Conservation (phyloP, 495 filamentous ascomycete genomes). For the Bathelium albidoporum region DNA sequence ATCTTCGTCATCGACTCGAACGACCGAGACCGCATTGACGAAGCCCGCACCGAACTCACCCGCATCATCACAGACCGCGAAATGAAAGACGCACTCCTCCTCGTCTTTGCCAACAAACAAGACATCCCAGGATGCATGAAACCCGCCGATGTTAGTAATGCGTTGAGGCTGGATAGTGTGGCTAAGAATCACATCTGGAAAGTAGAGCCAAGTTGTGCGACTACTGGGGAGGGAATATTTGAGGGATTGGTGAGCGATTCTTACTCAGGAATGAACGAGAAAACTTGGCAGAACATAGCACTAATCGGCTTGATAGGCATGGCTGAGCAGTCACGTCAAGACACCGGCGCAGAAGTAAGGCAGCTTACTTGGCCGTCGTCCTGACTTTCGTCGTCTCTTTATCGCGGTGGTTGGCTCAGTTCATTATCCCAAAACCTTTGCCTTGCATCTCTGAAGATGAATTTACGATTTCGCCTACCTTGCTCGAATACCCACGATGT, state of each 20-base stretch:
- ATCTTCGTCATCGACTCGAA: conserved; percentile 96
- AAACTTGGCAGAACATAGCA: not conserved
- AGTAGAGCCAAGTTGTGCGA: conserved; percentile 91
- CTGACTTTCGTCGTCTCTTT: not conserved
- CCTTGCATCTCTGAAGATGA: not conserved
- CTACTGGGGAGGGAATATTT: conserved; percentile 84
- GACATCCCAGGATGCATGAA: conserved; percentile 78
- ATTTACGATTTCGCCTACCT: not conserved
- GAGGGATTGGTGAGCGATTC: conserved; percentile 66
- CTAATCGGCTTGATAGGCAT: conserved; percentile 5
- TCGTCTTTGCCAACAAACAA: conserved; percentile 98
- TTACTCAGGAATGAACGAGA: not conserved
- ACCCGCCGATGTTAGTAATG: conserved; percentile 76
- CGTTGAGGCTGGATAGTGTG: conserved; percentile 70
- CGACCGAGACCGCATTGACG: conserved; percentile 76
- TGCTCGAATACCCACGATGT: not conserved
- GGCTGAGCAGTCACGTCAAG: conserved; percentile 23
- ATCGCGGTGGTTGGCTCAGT: not conserved
- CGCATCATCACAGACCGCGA: conserved; percentile 95
- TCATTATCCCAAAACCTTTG: not conserved
- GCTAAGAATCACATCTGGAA: conserved; percentile 87
- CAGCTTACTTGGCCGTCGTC: not conserved
- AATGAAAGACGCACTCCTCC: conserved; percentile 90
- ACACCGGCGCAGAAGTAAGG: conserved; percentile 2
- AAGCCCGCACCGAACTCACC: conserved; percentile 80